Base-by-base conservation (phyloP, 2,329 filamentous ascomycete genomes). In the Pestalotiopsis sp. region DNA sequence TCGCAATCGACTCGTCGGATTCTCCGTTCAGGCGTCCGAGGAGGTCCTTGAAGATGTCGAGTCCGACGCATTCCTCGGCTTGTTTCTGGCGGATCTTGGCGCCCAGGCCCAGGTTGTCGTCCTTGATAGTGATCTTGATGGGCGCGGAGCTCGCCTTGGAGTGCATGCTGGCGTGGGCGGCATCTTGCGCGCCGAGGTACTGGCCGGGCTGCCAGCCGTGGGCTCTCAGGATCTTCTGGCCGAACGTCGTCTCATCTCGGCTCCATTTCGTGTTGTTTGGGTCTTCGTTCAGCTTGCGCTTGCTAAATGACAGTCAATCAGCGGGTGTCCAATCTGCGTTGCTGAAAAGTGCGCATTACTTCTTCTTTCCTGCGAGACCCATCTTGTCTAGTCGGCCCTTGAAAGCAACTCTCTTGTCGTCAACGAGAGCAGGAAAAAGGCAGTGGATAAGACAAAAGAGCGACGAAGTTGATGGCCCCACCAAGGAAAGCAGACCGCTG, bases 181-280 rank as follows among this genome's bases (percentile, higher is more conserved):
- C 90, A 77, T 94, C 86, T 75, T 91, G 87, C 3, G 91, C 92
- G 66, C 96, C 96, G 25, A 99, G 88, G 66, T 89, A 93, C 72
- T 92, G 87, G 45, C 96, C 96, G 0, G 95, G 94, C 70, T 91
- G 88, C 96, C 96, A 99, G 72, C 96, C 96, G 76, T 98, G 94
- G 17, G 92, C 86, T 64, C 91, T 89, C 77, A 99, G 90, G 73
- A 98, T 95, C 77, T 91, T 93, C 80, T 97, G 95, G 74, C 96
- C 96, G 79, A 96, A 98, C 66, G 90, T 91, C 68, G 87, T 88
- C 72, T 92, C 93, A 78, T 95, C 92, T 76, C 91, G 91, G 68
- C 92, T 91, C 96, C 96, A 99, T 86, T 89, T 90, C 62, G 93
- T 97, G 81, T 98, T 99, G 83, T 98, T 98, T 7, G 96, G 96